Evolutionary conservation across 2,329 filamentous ascomycete species (phyloP).

Genomic region (Claviceps quebecensis): DNA sequence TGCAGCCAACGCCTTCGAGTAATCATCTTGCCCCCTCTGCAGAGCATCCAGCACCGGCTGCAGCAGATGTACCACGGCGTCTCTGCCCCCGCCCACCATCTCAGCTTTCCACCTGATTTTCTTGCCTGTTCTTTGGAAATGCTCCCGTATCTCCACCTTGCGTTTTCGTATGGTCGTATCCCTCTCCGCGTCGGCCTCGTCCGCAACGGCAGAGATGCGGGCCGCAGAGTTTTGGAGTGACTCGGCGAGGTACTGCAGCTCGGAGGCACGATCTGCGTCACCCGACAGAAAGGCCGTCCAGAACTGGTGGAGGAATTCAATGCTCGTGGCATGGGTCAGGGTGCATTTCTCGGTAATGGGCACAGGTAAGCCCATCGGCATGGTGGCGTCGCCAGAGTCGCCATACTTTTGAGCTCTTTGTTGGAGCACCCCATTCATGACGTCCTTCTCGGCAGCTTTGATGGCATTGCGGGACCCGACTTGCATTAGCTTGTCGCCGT

Average conservation of each 20-base stretch:
- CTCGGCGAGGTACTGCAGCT: constrained; percentile 70
- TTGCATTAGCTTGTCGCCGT: constrained; percentile 31
- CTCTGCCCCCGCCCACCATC: constrained; percentile 58
- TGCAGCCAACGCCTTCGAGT: constrained; percentile 56
- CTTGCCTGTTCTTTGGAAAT: constrained; percentile 59
- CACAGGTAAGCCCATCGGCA: constrained; percentile 38
- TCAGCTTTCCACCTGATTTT: constrained; percentile 56
- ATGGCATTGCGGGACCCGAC: constrained; percentile 60
- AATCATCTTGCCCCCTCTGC: constrained; percentile 55
- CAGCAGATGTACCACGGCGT: constrained; percentile 63
- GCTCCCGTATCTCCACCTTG: constrained; percentile 56
- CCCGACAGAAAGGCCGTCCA: constrained; percentile 87
- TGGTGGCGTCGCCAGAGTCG: constrained; percentile 30
- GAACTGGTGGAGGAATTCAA: constrained; percentile 95
- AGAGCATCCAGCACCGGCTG: constrained; percentile 60
- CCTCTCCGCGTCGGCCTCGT: constrained; percentile 64
- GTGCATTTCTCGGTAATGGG: constrained; percentile 44
- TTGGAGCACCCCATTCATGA: constrained; percentile 50
- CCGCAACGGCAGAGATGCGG: constrained; percentile 67
- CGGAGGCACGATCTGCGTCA: constrained; percentile 63
- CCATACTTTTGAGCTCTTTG: constrained; percentile 46
- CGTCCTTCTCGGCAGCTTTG: constrained; percentile 47
- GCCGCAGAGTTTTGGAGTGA: constrained; percentile 64
- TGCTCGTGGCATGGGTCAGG: constrained; percentile 77
- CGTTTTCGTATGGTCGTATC: constrained; percentile 50